Conservation (phyloP, 176 grass and related monocot genomes). For the Oryza glumipatula region DNA sequence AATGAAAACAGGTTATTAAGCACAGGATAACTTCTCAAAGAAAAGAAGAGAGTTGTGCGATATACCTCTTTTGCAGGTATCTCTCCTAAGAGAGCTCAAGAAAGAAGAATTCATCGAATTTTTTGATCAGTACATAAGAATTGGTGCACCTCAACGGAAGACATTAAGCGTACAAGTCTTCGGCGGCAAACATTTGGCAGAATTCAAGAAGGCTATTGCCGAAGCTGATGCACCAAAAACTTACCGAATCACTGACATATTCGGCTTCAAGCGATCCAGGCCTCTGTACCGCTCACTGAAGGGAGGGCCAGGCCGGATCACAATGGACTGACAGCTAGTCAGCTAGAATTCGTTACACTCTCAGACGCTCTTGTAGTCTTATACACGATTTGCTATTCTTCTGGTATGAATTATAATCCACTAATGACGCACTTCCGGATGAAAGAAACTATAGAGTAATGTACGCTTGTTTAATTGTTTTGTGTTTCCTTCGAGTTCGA, state of each 20-base stretch:
- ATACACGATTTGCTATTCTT: too few relatives aligned
- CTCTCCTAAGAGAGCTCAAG: constrained; percentile 68
- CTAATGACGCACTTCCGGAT: too few relatives aligned
- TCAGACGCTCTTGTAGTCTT: background rate
- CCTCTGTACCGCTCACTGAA: constrained; percentile 69
- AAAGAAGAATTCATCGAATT: constrained; percentile 80
- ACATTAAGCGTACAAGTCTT: constrained; percentile 77
- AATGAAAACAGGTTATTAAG: background rate
- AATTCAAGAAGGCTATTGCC: constrained; percentile 38
- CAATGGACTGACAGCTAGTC: constrained; percentile 38
- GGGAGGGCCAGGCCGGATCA: constrained; percentile 52
- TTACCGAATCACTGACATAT: constrained; percentile 37
- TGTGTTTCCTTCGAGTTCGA: background rate
- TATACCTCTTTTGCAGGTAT: constrained; percentile 49
- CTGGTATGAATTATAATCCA: too few relatives aligned
- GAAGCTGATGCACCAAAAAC: constrained; percentile 43
- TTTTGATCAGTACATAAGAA: constrained; percentile 67
- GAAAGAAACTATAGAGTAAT: background rate
- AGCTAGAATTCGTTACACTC: background rate
- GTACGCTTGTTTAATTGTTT: background rate
- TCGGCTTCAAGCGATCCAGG: constrained; percentile 48
- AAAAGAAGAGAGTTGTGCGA: background rate
- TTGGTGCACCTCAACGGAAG: constrained; percentile 63
- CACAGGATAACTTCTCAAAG: background rate
- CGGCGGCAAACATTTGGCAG: constrained; percentile 50